Conservation (phyloP, 805 yeast species). For the Teunomyces tritomae region DNA sequence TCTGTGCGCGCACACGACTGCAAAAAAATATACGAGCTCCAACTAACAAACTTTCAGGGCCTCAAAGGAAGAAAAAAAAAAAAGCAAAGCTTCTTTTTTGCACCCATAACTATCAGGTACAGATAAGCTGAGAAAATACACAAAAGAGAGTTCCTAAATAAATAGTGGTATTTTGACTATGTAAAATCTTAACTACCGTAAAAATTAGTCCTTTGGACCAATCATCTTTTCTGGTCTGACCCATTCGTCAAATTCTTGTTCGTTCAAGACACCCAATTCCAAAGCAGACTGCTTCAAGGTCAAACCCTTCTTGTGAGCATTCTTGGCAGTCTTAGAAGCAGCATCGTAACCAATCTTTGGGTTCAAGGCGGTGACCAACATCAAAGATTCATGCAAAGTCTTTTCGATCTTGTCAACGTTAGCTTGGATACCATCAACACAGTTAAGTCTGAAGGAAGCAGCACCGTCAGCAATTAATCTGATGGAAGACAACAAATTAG, state of each 20-base stretch:
- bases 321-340: slow-evolving; percentile 97
- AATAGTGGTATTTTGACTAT: not conserved
- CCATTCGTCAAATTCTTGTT: slow-evolving; percentile 92
- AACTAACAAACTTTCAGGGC: too few species aligned
- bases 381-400: slow-evolving; percentile 87
- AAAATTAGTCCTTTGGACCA: slow-evolving; percentile 75
- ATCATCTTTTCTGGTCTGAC: slow-evolving; percentile 98
- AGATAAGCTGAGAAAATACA: not conserved
- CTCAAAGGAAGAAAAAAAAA: not conserved
- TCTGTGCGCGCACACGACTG: not conserved
- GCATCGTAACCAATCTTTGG: slow-evolving; percentile 98
- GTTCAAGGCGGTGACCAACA: slow-evolving; percentile 98
- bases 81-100: not conserved
- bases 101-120: not conserved
- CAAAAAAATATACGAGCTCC: not conserved
- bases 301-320: slow-evolving; percentile 96
- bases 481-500: slow-evolving; percentile 83
- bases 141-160: not conserved
- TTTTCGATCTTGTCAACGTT: slow-evolving; percentile 84
- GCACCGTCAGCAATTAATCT: slow-evolving; percentile 88
- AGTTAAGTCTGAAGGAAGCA: slow-evolving; percentile 86
- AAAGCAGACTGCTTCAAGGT: slow-evolving; percentile 93
- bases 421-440: slow-evolving; percentile 93
- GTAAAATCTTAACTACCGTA: not conserved
- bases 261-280: slow-evolving; percentile 80